Percentiles rank a stretch among this genome's conserved stretches.
Conservation (phyloP, 176 grass and related monocot genomes). For the Ensete glaucum region DNA sequence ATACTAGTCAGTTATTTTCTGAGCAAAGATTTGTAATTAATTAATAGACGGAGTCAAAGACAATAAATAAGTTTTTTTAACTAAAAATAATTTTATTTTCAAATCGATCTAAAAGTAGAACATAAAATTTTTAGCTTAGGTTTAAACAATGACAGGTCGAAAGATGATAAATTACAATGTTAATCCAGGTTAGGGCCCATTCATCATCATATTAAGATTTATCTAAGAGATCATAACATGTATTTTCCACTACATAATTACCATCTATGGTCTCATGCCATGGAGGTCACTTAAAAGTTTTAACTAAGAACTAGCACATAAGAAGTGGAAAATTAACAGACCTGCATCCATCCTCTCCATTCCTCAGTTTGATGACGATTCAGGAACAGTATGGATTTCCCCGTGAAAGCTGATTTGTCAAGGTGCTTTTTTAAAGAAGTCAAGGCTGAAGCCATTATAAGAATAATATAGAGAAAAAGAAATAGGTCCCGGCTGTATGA, state of each 20-base stretch:
- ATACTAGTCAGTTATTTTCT: too few species aligned
- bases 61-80: too few species aligned
- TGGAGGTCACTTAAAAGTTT: background rate
- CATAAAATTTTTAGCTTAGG: too few species aligned
- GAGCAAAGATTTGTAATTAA: too few species aligned
- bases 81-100: too few species aligned
- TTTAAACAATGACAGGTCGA: too few species aligned
- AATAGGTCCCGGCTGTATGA: conserved; percentile 78
- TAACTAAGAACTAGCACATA: background rate
- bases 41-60: too few species aligned
- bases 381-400: conserved; percentile 63
- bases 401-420: conserved; percentile 64
- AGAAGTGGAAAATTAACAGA: conserved; percentile 27
- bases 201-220: background rate
- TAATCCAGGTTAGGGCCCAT: too few species aligned
- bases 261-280: background rate
- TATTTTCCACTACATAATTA: background rate
- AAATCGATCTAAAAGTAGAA: too few species aligned
- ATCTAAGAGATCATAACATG: too few species aligned
- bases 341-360: conserved; percentile 96
- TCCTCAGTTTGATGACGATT: conserved; percentile 87
- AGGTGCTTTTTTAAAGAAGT: conserved; percentile 70
- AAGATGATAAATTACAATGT: too few species aligned
- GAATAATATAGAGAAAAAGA: conserved; percentile 84
- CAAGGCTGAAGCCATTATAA: conserved; percentile 56